Base-by-base conservation (phyloP, 176 grass and related monocot species). In the Metroxylon sagu region DNA sequence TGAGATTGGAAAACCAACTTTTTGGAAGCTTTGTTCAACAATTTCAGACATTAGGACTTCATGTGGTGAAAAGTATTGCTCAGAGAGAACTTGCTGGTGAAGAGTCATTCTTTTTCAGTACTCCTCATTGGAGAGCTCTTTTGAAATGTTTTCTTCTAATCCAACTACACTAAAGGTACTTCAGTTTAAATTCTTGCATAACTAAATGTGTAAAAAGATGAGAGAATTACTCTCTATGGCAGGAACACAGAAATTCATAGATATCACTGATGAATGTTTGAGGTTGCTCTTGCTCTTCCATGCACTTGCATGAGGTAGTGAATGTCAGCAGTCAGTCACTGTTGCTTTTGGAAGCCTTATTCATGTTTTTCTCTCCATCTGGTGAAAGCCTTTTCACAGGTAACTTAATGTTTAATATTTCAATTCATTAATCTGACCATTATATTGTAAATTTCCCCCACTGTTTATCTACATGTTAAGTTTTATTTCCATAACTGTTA, bases 201-300 rank as follows among this genome's bases (percentile, higher is more conserved):
- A 56, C 10, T 43, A 35, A 48, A 73, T 6, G 48, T 54, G 5
- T 25, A 56, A 57, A 39, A 39, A 39, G 19, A 76, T 39, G 65
- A 43, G 6, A 68, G 55, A 74, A 64, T 58, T 59, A 25, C 62
- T 54, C 25, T 29, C 82, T 85, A 59, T 71, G 76, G 17, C 78
- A 97, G 93, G 81, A 66, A 71, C 84, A 75, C 71, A 69, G 72
- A 83, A 82, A 71, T 70, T 76, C 61, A 54, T 83, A 51, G 72
- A 53, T 74, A 48, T 88, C 54, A 81, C 78, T 72, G 81, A 91
- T 65, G 93, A 92, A 57, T 80, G 78, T 71, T 69, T 88, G 71
- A 98, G 83, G 61, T 55, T 92, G 35, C 65, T 98, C 28, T 85
- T 98, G 82, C 70, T 98, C 25, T 69, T 81, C 80, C 73, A 92